Percentiles rank a stretch among this genome's conserved stretches.
Conservation (phyloP, 257 asterid genomes). For the Nicotiana otophora region DNA sequence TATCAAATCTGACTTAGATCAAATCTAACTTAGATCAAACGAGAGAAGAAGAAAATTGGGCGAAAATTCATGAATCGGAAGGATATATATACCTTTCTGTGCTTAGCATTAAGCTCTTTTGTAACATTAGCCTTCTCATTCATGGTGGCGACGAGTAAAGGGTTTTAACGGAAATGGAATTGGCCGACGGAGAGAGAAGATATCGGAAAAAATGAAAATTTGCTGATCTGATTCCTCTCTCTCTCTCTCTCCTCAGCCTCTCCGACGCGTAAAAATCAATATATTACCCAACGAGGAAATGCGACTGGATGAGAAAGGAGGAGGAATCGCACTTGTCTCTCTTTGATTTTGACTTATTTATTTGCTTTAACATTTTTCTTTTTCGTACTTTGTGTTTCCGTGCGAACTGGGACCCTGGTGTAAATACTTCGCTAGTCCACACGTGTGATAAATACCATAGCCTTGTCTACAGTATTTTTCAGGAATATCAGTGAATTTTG, state of each 20-base stretch:
- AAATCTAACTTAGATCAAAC: slow-evolving; percentile 3
- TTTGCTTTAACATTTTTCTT: not conserved
- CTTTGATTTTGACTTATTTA: not conserved
- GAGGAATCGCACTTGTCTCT: not conserved
- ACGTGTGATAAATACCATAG: not conserved
- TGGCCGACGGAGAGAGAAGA: slow-evolving; percentile 7
- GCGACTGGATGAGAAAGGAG: slow-evolving; percentile 14
- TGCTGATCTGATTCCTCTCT: slow-evolving; percentile 28
- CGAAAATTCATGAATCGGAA: not conserved
- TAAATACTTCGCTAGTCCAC: not conserved
- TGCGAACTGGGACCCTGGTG: not conserved
- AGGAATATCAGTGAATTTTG: no score
- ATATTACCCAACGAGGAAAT: slow-evolving; percentile 5
- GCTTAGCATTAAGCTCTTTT: slow-evolving; percentile 94
- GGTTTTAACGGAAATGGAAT: not conserved
- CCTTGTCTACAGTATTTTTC: no score
- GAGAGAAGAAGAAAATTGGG: not conserved
- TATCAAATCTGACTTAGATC: not conserved
- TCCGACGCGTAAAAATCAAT: not conserved
- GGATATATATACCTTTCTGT: slow-evolving; percentile 60
- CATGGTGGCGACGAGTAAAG: slow-evolving; percentile 38
- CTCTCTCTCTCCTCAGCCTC: slow-evolving; percentile 3
- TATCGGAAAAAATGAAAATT: slow-evolving; percentile 22
- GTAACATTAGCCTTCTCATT: slow-evolving; percentile 91
- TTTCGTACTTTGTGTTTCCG: not conserved